These are phyloP conservation scores for Apiospora aurea DNA, from an alignment of 2,329 filamentous ascomycete genomes.

Conservation along the genomic window DNA sequence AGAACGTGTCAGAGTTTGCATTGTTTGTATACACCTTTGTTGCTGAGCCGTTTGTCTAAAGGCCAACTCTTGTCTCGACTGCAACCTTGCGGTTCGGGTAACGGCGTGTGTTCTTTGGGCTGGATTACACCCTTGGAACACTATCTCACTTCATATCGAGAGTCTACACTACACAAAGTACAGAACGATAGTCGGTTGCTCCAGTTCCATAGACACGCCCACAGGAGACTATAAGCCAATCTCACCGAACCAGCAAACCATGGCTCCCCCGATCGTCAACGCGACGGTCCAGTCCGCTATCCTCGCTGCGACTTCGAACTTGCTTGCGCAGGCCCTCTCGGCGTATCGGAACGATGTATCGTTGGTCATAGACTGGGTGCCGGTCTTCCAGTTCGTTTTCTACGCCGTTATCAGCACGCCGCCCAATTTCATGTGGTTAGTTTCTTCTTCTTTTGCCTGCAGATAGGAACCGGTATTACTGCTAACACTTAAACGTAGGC, in stretches of 20 bases:
- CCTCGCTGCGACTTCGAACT: conserved; percentile 72
- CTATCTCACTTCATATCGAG: not conserved
- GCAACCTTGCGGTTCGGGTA: not conserved
- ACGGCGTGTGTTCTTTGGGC: not conserved
- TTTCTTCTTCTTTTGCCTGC: conserved; percentile 25
- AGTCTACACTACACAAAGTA: not conserved
- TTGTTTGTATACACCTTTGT: not conserved
- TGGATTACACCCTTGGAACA: not conserved
- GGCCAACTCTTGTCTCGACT: not conserved
- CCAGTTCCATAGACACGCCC: not conserved
- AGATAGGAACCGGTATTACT: not conserved
- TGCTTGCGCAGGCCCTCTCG: conserved; percentile 75
- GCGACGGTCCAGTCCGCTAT: conserved; percentile 71
- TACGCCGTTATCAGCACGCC: conserved; percentile 78
- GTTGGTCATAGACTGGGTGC: conserved; percentile 68
- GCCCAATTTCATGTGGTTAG: conserved; percentile 82
- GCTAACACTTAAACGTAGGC: conserved; percentile 53
- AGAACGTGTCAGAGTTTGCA: not conserved
- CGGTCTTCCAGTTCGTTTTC: conserved; percentile 78
- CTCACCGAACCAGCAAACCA: not conserved
- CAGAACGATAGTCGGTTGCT: not conserved
- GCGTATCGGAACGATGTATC: conserved; percentile 68
- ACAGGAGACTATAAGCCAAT: not conserved
- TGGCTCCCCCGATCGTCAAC: conserved; percentile 59
- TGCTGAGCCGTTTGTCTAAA: not conserved